A percentile compares a stretch with the other conserved stretches of the same genome.
Evolutionary conservation across 257 asterid genomes (phyloP).

Genomic region (Nicotiana tabacum): DNA sequence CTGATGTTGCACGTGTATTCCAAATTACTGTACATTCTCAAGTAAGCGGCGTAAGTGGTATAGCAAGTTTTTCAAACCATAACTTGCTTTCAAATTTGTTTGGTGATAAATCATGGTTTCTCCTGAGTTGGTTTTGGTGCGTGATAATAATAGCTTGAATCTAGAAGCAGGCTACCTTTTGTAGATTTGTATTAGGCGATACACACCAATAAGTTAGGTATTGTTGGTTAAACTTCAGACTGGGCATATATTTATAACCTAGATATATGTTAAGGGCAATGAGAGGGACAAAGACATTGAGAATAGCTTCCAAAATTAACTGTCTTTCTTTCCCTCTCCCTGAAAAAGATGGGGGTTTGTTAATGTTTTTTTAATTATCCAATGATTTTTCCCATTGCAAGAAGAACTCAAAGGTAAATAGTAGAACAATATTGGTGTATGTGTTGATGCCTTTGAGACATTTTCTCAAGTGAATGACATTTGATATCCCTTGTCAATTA

Average conservation of each 20-base stretch:
- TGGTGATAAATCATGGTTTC: not conserved
- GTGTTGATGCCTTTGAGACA: not conserved
- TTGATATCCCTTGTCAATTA: not conserved
- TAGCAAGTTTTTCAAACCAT: not conserved
- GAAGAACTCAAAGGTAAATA: not conserved
- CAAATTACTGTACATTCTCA: conserved; percentile 88
- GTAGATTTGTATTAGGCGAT: not conserved
- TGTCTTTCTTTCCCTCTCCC: not conserved
- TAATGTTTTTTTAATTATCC: not conserved
- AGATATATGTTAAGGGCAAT: not conserved
- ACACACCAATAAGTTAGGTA: not conserved
- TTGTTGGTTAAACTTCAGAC: not conserved
- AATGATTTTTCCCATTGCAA: not conserved
- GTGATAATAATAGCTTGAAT: not conserved
- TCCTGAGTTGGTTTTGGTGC: not conserved
- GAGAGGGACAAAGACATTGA: not conserved
- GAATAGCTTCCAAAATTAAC: not conserved
- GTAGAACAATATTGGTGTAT: not conserved
- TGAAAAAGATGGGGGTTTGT: not conserved
- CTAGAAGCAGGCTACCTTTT: not conserved
- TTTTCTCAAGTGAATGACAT: not conserved
- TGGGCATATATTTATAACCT: not conserved
- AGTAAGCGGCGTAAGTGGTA: conserved; percentile 46
- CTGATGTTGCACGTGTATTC: conserved; percentile 84
- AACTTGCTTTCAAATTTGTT: not conserved